Evolutionary conservation across 129 eudicot species (phyloP).

Genomic region (Artemisia tridentata): DNA sequence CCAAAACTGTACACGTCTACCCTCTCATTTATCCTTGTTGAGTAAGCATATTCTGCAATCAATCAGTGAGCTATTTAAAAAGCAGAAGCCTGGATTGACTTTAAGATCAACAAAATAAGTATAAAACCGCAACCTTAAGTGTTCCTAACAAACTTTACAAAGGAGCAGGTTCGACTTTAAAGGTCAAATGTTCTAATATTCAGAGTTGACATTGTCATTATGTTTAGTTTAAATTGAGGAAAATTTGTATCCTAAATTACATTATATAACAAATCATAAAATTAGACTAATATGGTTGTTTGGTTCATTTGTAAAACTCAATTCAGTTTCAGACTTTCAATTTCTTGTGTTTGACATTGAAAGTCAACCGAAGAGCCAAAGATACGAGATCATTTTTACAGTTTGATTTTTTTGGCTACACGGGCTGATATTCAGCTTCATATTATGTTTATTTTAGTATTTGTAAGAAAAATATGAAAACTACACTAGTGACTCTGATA

Average conservation of each 20-base stretch:
- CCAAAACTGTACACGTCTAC: constrained; percentile 84
- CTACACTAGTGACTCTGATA: not conserved
- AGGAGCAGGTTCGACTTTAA: constrained; percentile 6
- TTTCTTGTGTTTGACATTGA: not conserved
- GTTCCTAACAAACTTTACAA: not conserved
- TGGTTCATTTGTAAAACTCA: not conserved
- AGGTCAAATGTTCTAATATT: constrained; percentile 16
- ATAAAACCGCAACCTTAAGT: too few relatives aligned
- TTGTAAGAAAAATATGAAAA: not conserved
- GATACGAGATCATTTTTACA: not conserved
- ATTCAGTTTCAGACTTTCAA: not conserved
- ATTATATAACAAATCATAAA: not conserved
- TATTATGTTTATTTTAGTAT: too few relatives aligned
- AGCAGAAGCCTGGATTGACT: too few relatives aligned
- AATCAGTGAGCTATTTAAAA: not conserved
- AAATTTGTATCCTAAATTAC: not conserved
- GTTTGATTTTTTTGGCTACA: not conserved
- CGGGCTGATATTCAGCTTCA: not conserved
- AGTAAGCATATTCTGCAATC: constrained; percentile 69
- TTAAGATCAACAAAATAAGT: too few relatives aligned
- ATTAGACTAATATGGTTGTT: not conserved
- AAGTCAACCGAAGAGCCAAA: not conserved
- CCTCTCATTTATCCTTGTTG: constrained; percentile 65
- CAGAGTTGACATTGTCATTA: not conserved
- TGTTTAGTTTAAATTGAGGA: not conserved